Evolutionary conservation across 768 basidiomycete genomes (phyloP).

Genomic region (Dioszegia crocea): DNA sequence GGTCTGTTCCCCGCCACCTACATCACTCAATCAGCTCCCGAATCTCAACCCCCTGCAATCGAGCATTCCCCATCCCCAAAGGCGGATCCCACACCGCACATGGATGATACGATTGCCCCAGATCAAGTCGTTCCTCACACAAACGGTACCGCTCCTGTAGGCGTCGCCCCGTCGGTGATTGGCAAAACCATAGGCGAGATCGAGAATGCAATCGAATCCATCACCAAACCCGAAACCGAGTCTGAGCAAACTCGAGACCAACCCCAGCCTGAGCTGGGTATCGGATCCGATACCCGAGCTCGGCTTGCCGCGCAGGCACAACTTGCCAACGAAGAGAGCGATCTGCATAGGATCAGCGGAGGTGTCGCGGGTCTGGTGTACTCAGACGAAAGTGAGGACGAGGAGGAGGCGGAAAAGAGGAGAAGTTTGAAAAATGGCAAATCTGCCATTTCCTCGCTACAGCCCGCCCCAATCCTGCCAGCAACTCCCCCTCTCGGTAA

Average conservation of each 20-base stretch:
- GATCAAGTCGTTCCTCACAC: neutral
- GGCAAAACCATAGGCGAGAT: constrained; percentile 84
- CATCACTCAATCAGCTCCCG: constrained; percentile 59
- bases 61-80: constrained; percentile 16
- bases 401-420: constrained; percentile 52
- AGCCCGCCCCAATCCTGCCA: constrained; percentile 25
- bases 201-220: constrained; percentile 72
- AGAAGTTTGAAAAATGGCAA: neutral
- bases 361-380: constrained; percentile 47
- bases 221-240: constrained; percentile 51
- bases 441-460: constrained; percentile 6
- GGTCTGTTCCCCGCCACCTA: constrained; percentile 91
- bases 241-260: no score
- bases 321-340: constrained; percentile 47
- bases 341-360: constrained; percentile 33
- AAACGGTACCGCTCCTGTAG: constrained; percentile 9
- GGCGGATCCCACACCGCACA: neutral
- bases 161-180: constrained; percentile 56
- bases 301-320: constrained; percentile 50
- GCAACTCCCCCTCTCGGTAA: constrained; percentile 18
- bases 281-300: constrained; percentile 42
- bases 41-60: neutral
- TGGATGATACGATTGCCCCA: neutral
- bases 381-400: constrained; percentile 55
- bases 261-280: constrained; percentile 36